Percentiles rank a stretch among this genome's conserved stretches.
Evolutionary conservation across 139 green algal species (phyloP).

Genomic region (Gonium pectorale): DNA sequence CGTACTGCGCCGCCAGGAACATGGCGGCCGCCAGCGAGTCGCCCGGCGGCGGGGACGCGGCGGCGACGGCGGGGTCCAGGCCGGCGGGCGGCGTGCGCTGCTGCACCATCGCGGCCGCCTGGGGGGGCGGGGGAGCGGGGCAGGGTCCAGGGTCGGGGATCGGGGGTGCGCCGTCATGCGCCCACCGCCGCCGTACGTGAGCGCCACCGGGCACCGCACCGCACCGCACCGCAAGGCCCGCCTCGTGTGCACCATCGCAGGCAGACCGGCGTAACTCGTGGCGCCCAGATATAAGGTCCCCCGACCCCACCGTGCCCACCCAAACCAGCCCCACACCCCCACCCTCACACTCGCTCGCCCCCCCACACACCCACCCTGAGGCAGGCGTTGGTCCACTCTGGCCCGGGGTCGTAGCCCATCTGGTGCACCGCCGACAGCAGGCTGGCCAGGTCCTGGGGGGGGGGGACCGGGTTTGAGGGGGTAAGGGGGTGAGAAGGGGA

Average conservation of each 20-base stretch:
- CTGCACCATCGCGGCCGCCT: slow-evolving; percentile 8
- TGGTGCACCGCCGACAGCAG: slow-evolving; percentile 13
- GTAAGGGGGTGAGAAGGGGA: too few species aligned
- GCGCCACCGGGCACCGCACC: too few species aligned
- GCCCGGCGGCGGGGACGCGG: background rate
- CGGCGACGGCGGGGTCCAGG: background rate
- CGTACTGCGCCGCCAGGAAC: slow-evolving; percentile 28
- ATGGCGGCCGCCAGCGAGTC: slow-evolving; percentile 24
- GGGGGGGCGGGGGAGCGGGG: background rate
- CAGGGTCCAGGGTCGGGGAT: background rate
- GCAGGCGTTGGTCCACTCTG: background rate
- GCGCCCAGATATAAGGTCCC: too few species aligned
- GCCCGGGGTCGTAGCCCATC: slow-evolving; percentile 15
- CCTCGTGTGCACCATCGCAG: too few species aligned
- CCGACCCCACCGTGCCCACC: too few species aligned
- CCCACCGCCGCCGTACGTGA: background rate
- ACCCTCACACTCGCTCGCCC: background rate
- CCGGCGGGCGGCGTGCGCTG: background rate
- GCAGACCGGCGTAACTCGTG: too few species aligned
- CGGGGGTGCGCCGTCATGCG: background rate
- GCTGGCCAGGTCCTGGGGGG: background rate
- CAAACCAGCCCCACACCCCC: too few species aligned
- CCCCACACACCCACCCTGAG: slow-evolving; percentile 6
- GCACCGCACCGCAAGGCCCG: too few species aligned
- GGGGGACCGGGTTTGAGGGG: too few species aligned